phyloP scores from a whole-genome alignment of 2,329 filamentous ascomycete species.

The Mycosphaerella sp. region DNA sequence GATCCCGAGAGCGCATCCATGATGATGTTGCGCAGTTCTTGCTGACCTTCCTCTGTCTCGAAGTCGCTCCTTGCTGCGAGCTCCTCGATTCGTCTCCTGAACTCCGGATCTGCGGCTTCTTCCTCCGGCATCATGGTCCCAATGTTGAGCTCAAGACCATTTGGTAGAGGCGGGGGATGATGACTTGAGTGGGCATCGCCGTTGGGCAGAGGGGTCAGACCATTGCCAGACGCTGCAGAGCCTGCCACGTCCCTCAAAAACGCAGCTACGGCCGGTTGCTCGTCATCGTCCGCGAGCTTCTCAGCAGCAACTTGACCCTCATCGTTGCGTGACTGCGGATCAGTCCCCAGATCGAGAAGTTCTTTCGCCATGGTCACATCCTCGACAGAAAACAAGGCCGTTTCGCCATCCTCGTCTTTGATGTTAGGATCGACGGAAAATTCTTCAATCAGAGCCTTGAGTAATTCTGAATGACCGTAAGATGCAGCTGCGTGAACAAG shows the following conservation, averaged over 20 bases:
- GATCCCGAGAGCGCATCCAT: slow-evolving; percentile 70
- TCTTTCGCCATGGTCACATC: slow-evolving; percentile 68
- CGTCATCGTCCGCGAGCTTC: slow-evolving; percentile 70
- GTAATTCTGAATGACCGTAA: slow-evolving; percentile 78
- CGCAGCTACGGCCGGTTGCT: slow-evolving; percentile 66
- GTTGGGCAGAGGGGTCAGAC: slow-evolving; percentile 13
- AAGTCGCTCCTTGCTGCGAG: slow-evolving; percentile 79
- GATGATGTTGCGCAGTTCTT: slow-evolving; percentile 68
- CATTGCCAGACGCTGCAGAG: neutral
- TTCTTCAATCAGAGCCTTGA: slow-evolving; percentile 67
- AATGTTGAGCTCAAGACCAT: slow-evolving; percentile 70
- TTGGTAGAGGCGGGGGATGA: slow-evolving; percentile 59
- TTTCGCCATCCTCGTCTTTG: slow-evolving; percentile 85
- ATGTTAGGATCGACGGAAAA: slow-evolving; percentile 75
- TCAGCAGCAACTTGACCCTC: slow-evolving; percentile 76
- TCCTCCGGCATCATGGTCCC: slow-evolving; percentile 61
- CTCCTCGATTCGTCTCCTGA: slow-evolving; percentile 81
- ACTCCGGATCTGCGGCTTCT: slow-evolving; percentile 66
- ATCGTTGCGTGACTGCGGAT: slow-evolving; percentile 58
- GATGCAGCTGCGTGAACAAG: slow-evolving; percentile 88
- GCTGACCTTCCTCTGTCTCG: slow-evolving; percentile 70
- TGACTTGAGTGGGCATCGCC: slow-evolving; percentile 22
- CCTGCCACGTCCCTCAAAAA: slow-evolving; percentile 52
- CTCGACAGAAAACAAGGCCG: slow-evolving; percentile 89
- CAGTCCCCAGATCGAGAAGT: slow-evolving; percentile 70